Evolutionary conservation across 495 filamentous ascomycete species (phyloP), one percentile per base, ranked within the genome.

Genomic region (Pyrenula massariospora): DNA sequence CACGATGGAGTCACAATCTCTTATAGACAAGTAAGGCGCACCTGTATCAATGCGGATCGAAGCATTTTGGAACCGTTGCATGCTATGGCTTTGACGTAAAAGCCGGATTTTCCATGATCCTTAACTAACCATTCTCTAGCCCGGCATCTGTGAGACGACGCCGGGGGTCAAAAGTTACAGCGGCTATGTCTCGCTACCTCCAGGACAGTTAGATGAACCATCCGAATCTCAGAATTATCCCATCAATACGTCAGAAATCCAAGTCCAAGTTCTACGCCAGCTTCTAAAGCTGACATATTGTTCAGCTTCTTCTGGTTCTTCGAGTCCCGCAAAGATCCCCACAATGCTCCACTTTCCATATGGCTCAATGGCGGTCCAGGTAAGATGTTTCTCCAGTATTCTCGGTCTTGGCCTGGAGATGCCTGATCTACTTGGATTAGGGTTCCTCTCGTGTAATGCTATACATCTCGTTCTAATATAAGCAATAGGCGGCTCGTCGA

Each of bases 221-320:
- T 66, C 70, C 10, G 66, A 76, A 8, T 65, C 73, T 57, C 75
- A 82, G 58, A 65, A 78, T 19, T 87, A 84, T 61, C 75, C 82
- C 21, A 84, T 85, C 55, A 87, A 88, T 64, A 86, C 78, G 19
- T 42, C 8, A 42, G n/a, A n/a, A n/a, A n/a, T n/a, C n/a, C n/a
- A n/a, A n/a, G n/a, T n/a, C n/a, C n/a, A n/a, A n/a, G n/a, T n/a
- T n/a, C n/a, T n/a, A n/a, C n/a, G n/a, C n/a, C n/a, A n/a, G n/a
- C n/a, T n/a, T n/a, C n/a, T n/a, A n/a, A n/a, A n/a, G n/a, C n/a
- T n/a, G n/a, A n/a, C n/a, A n/a, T n/a, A n/a, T n/a, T n/a, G 31
- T 42, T 15, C 5, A 42, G 31, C 5, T 88, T 86, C 62, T 88
- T 88, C 68, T 88, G 85, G 86, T 89, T 86, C 62, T 78, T 89